A percentile compares a stretch with the other conserved stretches of the same genome.
phyloP scores from a whole-genome alignment of 805 yeast genomes.

The Vanderwaltozyma yarrowii region DNA sequence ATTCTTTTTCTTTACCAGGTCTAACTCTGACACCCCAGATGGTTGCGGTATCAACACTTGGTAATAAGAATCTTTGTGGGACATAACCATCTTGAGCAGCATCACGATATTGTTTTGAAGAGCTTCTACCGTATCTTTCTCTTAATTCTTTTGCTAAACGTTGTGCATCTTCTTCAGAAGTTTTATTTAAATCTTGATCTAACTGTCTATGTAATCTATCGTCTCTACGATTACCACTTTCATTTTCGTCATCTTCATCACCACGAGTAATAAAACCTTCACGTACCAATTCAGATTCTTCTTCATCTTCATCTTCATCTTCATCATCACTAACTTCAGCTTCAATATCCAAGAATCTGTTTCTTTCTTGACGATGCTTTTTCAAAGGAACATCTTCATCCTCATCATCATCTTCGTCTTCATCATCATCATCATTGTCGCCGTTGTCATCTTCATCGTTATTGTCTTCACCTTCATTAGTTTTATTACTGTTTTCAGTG shows the following conservation, averaged over 20 bases:
- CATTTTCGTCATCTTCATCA: conserved; percentile 43
- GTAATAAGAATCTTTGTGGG: conserved; percentile 86
- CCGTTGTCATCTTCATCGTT: conserved; percentile 32
- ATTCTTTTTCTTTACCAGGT: conserved; percentile 85
- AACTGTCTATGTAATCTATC: conserved; percentile 85
- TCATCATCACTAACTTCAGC: conserved; percentile 98
- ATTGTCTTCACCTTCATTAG: conserved; percentile 33
- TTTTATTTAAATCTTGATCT: conserved; percentile 77
- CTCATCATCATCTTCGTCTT: conserved; percentile 51
- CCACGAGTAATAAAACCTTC: conserved; percentile 63
- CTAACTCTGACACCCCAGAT: conserved; percentile 94
- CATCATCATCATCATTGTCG: conserved; percentile 41
- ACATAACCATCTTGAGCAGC: conserved; percentile 76
- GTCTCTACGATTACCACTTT: conserved; percentile 35
- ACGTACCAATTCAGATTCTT: conserved; percentile 74
- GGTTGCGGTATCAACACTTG: conserved; percentile 92
- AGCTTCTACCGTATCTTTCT: conserved; percentile 83
- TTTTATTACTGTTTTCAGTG: conserved; percentile 6
- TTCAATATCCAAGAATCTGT: conserved; percentile 94
- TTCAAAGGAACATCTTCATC: conserved; percentile 37
- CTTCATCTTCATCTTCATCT: conserved; percentile 87
- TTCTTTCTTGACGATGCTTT: conserved; percentile 43
- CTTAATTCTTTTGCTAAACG: conserved; percentile 83
- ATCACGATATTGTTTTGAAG: conserved; percentile 62
- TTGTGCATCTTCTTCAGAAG: conserved; percentile 92